phyloP scores from a whole-genome alignment of 78 protist genomes.

The Chrysochromulina tobinii region DNA sequence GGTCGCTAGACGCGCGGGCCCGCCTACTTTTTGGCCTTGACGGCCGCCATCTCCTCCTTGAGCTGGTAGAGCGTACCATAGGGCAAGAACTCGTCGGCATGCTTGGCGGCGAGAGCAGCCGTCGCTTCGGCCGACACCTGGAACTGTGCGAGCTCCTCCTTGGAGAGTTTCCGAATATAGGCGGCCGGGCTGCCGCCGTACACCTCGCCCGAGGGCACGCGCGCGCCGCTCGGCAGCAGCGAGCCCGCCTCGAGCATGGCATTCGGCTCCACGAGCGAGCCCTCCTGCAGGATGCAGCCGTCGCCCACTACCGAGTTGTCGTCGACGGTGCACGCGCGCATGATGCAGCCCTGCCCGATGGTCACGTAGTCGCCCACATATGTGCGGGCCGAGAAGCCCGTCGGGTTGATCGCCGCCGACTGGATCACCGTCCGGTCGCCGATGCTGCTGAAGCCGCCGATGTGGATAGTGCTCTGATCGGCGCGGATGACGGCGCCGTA shows the following conservation, averaged over 20 bases:
- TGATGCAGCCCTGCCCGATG: slow-evolving; percentile 60
- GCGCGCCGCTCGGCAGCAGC: slow-evolving; percentile 47
- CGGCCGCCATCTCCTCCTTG: not conserved
- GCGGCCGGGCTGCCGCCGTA: slow-evolving; percentile 4
- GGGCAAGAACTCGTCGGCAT: not conserved
- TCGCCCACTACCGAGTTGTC: slow-evolving; percentile 62
- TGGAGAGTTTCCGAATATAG: not conserved
- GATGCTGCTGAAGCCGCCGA: slow-evolving; percentile 11
- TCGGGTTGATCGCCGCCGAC: not conserved
- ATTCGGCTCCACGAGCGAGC: slow-evolving; percentile 58
- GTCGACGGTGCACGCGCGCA: slow-evolving; percentile 71
- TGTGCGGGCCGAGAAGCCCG: not conserved
- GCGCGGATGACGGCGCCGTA: slow-evolving; percentile 17
- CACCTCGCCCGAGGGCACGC: slow-evolving; percentile 55
- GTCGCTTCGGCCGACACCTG: not conserved
- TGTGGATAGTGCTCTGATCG: not conserved
- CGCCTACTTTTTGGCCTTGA: too few relatives aligned
- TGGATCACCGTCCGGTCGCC: not conserved
- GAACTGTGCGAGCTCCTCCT: not conserved
- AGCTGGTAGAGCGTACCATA: not conserved
- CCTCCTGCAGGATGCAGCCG: slow-evolving; percentile 55
- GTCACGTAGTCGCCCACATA: slow-evolving; percentile 55
- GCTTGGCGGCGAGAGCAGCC: not conserved
- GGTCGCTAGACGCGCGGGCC: too few relatives aligned
- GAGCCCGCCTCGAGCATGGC: slow-evolving; percentile 63